phyloP scores from a whole-genome alignment of 371 early-diverging fungal species.

The Mortierella sp. region DNA sequence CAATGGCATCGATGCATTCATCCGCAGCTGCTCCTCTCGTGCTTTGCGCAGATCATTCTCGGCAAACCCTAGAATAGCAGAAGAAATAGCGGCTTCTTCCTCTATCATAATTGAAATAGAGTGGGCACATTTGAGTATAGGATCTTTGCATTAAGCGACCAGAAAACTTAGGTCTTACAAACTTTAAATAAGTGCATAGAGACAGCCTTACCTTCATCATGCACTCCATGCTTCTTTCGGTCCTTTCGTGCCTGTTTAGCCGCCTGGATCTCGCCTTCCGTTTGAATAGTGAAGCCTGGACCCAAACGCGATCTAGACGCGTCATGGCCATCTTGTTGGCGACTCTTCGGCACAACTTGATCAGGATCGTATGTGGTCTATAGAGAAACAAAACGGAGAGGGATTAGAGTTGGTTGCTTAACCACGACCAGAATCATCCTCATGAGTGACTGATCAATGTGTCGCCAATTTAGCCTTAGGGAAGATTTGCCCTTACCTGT shows the following conservation, averaged over 20 bases:
- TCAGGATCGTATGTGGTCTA: slow-evolving; percentile 38
- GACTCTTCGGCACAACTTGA: slow-evolving; percentile 18
- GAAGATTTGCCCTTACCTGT: slow-evolving; percentile 28
- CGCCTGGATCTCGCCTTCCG: slow-evolving; percentile 73
- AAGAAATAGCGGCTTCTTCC: slow-evolving; percentile 61
- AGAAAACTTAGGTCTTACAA: slow-evolving; percentile 6
- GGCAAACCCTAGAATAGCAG: slow-evolving; percentile 67
- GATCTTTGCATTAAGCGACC: slow-evolving; percentile 2
- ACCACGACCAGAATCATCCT: not conserved
- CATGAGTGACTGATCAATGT: no score
- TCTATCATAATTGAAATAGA: slow-evolving; percentile 36
- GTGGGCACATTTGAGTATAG: not conserved
- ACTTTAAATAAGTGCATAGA: slow-evolving; percentile 9
- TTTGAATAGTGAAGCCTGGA: slow-evolving; percentile 67
- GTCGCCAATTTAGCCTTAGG: no score
- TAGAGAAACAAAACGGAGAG: no score
- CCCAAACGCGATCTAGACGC: slow-evolving; percentile 23
- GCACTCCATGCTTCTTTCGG: slow-evolving; percentile 61
- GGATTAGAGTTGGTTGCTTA: not conserved
- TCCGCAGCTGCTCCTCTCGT: slow-evolving; percentile 63
- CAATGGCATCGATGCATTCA: slow-evolving; percentile 41
- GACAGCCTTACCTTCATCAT: slow-evolving; percentile 21
- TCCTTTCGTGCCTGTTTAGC: slow-evolving; percentile 77
- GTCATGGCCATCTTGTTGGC: slow-evolving; percentile 32
- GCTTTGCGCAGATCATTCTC: slow-evolving; percentile 60